A percentile compares a stretch with the other conserved stretches of the same genome.
Evolutionary conservation across 441 rosid genomes (phyloP).

Genomic region (Manihot esculenta): DNA sequence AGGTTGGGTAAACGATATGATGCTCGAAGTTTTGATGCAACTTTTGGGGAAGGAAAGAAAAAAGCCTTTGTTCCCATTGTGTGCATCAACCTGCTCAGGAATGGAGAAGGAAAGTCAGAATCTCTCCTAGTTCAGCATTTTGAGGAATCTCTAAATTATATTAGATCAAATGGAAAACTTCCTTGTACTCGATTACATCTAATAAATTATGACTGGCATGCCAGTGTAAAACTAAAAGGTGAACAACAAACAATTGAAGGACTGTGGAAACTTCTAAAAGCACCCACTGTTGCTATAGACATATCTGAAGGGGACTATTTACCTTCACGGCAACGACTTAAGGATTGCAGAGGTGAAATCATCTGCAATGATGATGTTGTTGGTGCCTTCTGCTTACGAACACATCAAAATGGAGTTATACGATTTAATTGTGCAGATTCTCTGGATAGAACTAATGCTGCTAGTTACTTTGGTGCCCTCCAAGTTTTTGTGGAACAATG

Average conservation of each 20-base stretch:
- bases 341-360: slow-evolving; percentile 90
- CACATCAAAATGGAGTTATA: slow-evolving; percentile 93
- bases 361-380: slow-evolving; percentile 66
- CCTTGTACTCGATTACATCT: slow-evolving; percentile 63
- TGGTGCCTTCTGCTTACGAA: slow-evolving; percentile 93
- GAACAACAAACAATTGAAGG: slow-evolving; percentile 93
- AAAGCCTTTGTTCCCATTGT: slow-evolving; percentile 74
- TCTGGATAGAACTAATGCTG: slow-evolving; percentile 96
- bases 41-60: slow-evolving; percentile 61
- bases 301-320: slow-evolving; percentile 93
- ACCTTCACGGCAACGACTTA: slow-evolving; percentile 68
- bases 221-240: slow-evolving; percentile 71
- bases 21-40: slow-evolving; percentile 60
- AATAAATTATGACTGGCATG: slow-evolving; percentile 96
- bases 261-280: slow-evolving; percentile 77
- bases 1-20: slow-evolving; percentile 89
- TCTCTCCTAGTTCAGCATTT: slow-evolving; percentile 89
- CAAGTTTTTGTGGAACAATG: slow-evolving; percentile 98
- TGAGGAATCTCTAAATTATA: slow-evolving; percentile 72
- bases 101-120: slow-evolving; percentile 92
- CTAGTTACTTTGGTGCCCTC: slow-evolving; percentile 91
- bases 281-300: slow-evolving; percentile 68
- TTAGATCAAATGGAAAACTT: slow-evolving; percentile 71
- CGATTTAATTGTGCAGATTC: slow-evolving; percentile 99
- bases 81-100: slow-evolving; percentile 85